Base-by-base conservation (phyloP, 192 early-diverging fungal species). In the Chytriomyces sp. region DNA sequence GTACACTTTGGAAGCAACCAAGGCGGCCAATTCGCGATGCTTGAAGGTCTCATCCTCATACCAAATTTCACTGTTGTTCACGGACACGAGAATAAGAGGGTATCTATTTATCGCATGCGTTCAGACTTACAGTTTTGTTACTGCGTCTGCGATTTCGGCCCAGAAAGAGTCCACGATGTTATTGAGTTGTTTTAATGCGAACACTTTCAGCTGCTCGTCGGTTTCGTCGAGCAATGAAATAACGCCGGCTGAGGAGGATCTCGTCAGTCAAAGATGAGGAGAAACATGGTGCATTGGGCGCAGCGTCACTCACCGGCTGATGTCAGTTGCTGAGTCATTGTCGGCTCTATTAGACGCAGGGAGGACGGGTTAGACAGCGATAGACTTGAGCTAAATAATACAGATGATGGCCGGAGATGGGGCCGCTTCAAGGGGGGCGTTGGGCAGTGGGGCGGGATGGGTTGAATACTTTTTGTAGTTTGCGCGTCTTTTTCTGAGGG, bases 1-100 rank as follows among this genome's bases (percentile, higher is more conserved):
- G 85, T 98, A 98, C 5, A 98, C 94, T 85, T 99, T 99, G 67
- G 98, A 97, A 6, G 96, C 96, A 1, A 99, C 94, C 50, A 99
- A 85, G 18, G 96, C 96, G 45, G 98, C 97, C 44, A 98, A 87
- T 78, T 95, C 82, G 69, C 94, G 89, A 69, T 97, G 85, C 75
- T 89, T 84, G 76, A 98, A 99, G 28, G 82, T 71, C 61, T 90
- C 87, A 81, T 99, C 94, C 82, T 98, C 97, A 78, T 94, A 98
- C 71, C 98, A 90, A 69, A 95, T 91, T 80, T 98, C 97, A 83
- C 96, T 98, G 83, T 67, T 77, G 26, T 26, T 70, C 20, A 11
- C 35, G 35, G 35, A 35, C n/a, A 35, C 23, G 6, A 68, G 44
- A 60, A 49, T 63, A n/a, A 45, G 45, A 3, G 24, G 57, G 24